Evolutionary conservation across 2,329 filamentous ascomycete species (phyloP).

Genomic region (Arthrobotrys musiformis): DNA sequence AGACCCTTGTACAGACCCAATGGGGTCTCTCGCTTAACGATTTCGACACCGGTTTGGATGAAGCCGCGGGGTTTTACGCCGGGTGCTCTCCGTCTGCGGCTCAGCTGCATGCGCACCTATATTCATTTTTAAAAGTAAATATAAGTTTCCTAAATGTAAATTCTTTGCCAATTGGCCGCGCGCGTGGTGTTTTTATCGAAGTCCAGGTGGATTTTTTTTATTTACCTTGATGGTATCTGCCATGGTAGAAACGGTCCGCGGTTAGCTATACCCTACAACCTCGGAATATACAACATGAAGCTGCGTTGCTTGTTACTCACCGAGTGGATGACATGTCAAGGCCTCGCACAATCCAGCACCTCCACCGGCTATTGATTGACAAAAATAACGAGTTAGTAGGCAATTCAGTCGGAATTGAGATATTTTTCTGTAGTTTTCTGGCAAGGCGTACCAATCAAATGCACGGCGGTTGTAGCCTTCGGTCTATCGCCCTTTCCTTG

Average conservation of each 20-base stretch:
- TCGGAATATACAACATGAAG: slow-evolving; percentile 20
- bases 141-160: too few species aligned
- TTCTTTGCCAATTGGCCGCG: slow-evolving; percentile 64
- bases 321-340: slow-evolving; percentile 90
- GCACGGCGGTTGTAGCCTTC: slow-evolving; percentile 55
- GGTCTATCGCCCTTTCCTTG: slow-evolving; percentile 52
- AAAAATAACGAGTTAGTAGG: slow-evolving; percentile 52
- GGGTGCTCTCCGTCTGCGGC: slow-evolving; percentile 80
- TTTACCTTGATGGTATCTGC: slow-evolving; percentile 58
- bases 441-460: slow-evolving; percentile 45
- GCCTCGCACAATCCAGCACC: slow-evolving; percentile 99
- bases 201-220: neutral
- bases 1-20: slow-evolving; percentile 96
- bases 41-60: slow-evolving; percentile 83
- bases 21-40: slow-evolving; percentile 88
- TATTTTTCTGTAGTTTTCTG: neutral
- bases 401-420: slow-evolving; percentile 37
- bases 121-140: too few species aligned
- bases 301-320: slow-evolving; percentile 66
- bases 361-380: slow-evolving; percentile 76
- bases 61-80: slow-evolving; percentile 88
- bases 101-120: slow-evolving; percentile 99
- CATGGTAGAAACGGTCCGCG: slow-evolving; percentile 15
- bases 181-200: neutral
- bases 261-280: slow-evolving; percentile 11